A percentile compares a stretch with the other conserved stretches of the same genome.
Conservation (phyloP, 495 filamentous ascomycete species). For the Cudoniella acicularis region DNA sequence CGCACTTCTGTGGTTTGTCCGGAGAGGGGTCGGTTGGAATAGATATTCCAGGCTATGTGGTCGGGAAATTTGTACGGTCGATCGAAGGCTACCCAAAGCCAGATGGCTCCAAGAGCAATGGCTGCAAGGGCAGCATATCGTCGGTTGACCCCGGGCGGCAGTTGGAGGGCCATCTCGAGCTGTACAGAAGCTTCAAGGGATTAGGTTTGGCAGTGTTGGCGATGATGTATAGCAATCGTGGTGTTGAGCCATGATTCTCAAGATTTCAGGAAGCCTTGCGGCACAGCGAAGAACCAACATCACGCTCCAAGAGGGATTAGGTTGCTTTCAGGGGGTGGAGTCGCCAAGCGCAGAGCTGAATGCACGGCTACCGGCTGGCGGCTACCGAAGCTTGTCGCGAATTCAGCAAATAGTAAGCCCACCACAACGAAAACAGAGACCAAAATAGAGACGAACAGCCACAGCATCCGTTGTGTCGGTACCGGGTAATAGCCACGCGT, state of each 20-base stretch:
- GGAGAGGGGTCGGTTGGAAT: not conserved
- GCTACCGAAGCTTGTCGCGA: too few relatives aligned
- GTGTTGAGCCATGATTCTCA: not conserved
- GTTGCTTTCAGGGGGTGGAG: too few relatives aligned
- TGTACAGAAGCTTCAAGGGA: not conserved
- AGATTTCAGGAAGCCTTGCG: too few relatives aligned
- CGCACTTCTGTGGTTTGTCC: not conserved
- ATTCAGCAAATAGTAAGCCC: too few relatives aligned
- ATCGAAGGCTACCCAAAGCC: conserved; percentile 18
- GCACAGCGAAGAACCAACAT: too few relatives aligned
- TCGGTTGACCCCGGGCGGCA: not conserved
- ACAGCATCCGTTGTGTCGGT: too few relatives aligned
- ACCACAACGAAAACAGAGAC: too few relatives aligned
- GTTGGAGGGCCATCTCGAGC: not conserved
- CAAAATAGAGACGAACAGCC: too few relatives aligned
- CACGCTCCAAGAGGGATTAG: too few relatives aligned
- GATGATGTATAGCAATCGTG: not conserved
- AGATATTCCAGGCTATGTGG: not conserved
- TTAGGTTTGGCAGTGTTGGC: not conserved
- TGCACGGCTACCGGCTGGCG: too few relatives aligned
- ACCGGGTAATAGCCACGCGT: too few relatives aligned
- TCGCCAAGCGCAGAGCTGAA: too few relatives aligned
- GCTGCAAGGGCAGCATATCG: conserved; percentile 7
- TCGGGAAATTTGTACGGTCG: not conserved
- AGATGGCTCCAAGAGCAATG: conserved; percentile 6